Base-by-base conservation (phyloP, 768 basidiomycete genomes). In the Lenzites betulinus region DNA sequence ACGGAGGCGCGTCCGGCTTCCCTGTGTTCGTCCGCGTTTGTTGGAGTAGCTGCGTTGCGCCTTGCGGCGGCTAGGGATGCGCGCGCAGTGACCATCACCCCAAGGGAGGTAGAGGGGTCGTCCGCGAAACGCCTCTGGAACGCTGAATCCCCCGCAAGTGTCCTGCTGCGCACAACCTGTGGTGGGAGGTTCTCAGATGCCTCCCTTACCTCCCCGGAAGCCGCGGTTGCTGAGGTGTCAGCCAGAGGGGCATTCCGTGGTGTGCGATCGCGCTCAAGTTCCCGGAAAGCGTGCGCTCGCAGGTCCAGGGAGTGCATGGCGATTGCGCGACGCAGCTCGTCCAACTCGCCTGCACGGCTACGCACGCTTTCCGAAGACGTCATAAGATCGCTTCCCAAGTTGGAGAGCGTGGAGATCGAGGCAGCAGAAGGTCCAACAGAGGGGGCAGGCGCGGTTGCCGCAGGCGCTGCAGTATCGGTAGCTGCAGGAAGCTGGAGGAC, bases 71-170 rank as follows among this genome's bases (percentile, higher is more conserved):
- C 36, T 1, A 33, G 4, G 30, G 60, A 5, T n/a, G 56, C 39
- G 11, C 60, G 54, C 11, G 51, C 55, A 18, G 60, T 43, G 20
- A 62, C 60, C 50, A 57, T 46, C 22, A 26, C 23, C 7, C 60
- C 60, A 35, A 62, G 55, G 4, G 60, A 62, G 35, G 60, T 62
- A 22, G 54, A 50, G n/a, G 60, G 47, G 12, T 62, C 60, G 42
- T 47, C 50, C 23, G 43, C 26, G 12, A 20, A 18, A 36, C 43
- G 43, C n/a, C 48, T 51, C 22, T 44, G 54, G 36, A 57, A 33
- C 13, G 50, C 39, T 26, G 55, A 47, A 9, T 53, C 60, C 8
- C 46, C 35, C 38, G 52, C n/a, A 15, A 41, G 23, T 15, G 50
- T 54, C 25, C 60, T 53, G 35, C 54, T 46, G 22, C 28, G 39